Conservation (phyloP, 2,329 filamentous ascomycete genomes). For the Aspergillus sp. region DNA sequence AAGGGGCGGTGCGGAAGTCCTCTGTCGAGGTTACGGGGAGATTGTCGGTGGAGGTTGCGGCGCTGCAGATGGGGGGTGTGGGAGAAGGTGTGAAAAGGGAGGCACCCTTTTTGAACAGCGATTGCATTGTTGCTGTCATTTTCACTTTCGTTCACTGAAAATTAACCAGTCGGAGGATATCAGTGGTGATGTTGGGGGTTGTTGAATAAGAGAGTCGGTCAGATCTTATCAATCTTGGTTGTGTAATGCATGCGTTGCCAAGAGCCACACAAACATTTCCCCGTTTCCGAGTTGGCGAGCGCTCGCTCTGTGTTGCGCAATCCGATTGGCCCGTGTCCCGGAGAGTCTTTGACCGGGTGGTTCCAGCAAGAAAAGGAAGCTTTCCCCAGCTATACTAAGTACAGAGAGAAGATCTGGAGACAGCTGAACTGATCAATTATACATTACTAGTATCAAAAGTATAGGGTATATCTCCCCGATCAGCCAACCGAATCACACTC, state of each 20-base stretch:
- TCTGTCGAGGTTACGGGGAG: conserved; percentile 19
- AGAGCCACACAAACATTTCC: neutral
- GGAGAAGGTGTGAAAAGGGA: conserved; percentile 27
- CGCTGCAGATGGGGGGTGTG: conserved; percentile 19
- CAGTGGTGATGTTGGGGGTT: neutral
- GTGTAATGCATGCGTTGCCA: conserved; percentile 6
- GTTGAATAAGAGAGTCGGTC: neutral
- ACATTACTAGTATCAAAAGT: conserved; percentile 18
- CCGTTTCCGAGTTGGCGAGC: neutral
- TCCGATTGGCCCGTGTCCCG: neutral
- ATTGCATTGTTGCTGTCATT: conserved; percentile 23
- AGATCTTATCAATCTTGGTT: conserved; percentile 29
- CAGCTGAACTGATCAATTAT: too few relatives aligned
- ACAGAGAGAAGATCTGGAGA: too few relatives aligned
- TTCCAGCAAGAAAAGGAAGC: neutral
- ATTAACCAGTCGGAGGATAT: neutral
- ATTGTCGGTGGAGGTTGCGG: conserved; percentile 14
- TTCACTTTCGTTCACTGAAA: neutral
- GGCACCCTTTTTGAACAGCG: conserved; percentile 28
- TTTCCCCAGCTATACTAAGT: too few relatives aligned
- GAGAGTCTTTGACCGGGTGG: neutral
- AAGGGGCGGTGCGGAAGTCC: conserved; percentile 44
- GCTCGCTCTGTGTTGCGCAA: neutral
- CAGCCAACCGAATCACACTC: conserved; percentile 36
- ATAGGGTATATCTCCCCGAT: conserved; percentile 26